Percentiles rank a stretch among this genome's conserved stretches.
Conservation (phyloP, 2,329 filamentous ascomycete species). For the Fusarium humuli region DNA sequence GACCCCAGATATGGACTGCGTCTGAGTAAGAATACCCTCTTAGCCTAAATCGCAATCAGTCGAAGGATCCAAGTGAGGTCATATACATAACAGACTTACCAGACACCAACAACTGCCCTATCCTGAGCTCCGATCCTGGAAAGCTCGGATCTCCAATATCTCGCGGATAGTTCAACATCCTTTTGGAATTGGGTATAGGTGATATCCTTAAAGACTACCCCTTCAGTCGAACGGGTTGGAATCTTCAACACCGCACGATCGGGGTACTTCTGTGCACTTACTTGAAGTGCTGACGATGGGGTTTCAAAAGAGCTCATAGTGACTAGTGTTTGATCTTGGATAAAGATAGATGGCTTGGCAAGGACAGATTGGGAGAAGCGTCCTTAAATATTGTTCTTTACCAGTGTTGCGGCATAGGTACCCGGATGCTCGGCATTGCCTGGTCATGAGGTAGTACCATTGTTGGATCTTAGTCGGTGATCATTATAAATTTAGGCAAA, state of each 20-base stretch:
- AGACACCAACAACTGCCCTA: constrained; percentile 36
- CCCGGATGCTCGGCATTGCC: not conserved
- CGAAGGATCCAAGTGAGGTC: rapidly evolving
- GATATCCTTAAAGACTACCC: constrained; percentile 18
- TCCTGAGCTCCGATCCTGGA: not conserved
- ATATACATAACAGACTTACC: not conserved
- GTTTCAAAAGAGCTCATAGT: constrained; percentile 9
- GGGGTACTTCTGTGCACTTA: not conserved
- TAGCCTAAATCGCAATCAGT: constrained; percentile 13
- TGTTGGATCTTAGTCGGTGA: not conserved
- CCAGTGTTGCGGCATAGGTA: not conserved
- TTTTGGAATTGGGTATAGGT: constrained; percentile 18
- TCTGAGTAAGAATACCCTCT: constrained; percentile 31
- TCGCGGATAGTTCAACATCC: constrained; percentile 21
- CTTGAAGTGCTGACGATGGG: constrained; percentile 3
- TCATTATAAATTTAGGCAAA: not conserved
- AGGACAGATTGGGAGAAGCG: not conserved
- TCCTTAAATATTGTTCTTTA: not conserved
- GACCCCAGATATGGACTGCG: constrained; percentile 30
- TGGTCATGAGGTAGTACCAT: not conserved
- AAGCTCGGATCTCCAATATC: constrained; percentile 28
- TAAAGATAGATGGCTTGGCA: not conserved
- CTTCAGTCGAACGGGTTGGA: not conserved
- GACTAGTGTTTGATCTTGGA: not conserved
- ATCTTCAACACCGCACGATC: constrained; percentile 26